Conservation (phyloP, 371 early-diverging fungal species). For the Saksenaea oblongispora region DNA sequence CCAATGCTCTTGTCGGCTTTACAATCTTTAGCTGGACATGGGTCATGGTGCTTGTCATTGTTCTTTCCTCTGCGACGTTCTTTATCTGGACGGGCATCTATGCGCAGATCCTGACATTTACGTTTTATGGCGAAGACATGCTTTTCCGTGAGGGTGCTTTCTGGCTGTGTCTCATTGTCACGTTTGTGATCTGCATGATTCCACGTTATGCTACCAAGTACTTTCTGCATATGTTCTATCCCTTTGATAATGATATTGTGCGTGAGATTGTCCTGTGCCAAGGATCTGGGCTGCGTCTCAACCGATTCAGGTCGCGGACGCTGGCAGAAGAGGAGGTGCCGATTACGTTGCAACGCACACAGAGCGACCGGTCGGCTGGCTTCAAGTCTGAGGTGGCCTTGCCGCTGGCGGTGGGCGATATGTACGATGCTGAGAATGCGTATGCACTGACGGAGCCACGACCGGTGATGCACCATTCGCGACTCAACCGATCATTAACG, state of each 20-base stretch:
- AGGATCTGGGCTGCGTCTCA: background rate
- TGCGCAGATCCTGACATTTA: conserved; percentile 38
- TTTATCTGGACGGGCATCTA: conserved; percentile 61
- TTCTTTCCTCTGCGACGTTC: conserved; percentile 54
- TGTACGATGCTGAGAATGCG: conserved; percentile 16
- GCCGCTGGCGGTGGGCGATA: conserved; percentile 2
- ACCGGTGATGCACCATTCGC: conserved; percentile 6
- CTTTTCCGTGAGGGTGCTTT: conserved; percentile 57
- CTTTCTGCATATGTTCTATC: conserved; percentile 51
- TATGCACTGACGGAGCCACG: conserved; percentile 16
- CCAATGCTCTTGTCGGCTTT: conserved; percentile 82
- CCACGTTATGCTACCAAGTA: conserved; percentile 57
- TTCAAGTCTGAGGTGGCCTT: conserved; percentile 9
- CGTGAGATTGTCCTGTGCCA: conserved; percentile 53
- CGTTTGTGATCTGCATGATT: conserved; percentile 50
- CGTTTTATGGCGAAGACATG: conserved; percentile 52
- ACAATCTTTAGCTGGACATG: conserved; percentile 86
- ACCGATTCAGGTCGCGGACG: conserved; percentile 1
- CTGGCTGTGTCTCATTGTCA: conserved; percentile 54
- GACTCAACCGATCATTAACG: conserved; percentile 24
- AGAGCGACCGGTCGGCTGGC: conserved; percentile 19
- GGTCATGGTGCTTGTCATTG: conserved; percentile 63
- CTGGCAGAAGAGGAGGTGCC: conserved; percentile 33
- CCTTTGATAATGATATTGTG: conserved; percentile 67
- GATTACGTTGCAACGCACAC: conserved; percentile 34